A percentile compares a stretch with the other conserved stretches of the same genome.
These are phyloP conservation scores for Pleurotus djamor DNA, from an alignment of 768 basidiomycete genomes.

Conservation along the genomic window DNA sequence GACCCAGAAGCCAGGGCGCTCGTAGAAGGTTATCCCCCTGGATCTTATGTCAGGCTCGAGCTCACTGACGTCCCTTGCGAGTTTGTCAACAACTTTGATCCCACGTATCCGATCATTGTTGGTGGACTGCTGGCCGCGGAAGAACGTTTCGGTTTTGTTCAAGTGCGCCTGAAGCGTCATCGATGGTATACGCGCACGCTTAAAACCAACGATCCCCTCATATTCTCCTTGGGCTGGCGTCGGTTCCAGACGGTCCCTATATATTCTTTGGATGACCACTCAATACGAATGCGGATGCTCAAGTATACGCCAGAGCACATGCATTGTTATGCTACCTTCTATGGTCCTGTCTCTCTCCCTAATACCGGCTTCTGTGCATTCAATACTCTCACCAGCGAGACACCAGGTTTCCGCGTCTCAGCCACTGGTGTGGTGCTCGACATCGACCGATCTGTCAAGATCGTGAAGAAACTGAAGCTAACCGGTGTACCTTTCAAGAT, in stretches of 20 bases:
- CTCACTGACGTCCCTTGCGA: slow-evolving; percentile 84
- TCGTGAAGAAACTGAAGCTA: slow-evolving; percentile 98
- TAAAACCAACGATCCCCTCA: slow-evolving; percentile 96
- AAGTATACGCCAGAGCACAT: slow-evolving; percentile 99
- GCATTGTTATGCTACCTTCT: slow-evolving; percentile 99
- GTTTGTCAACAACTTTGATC: slow-evolving; percentile 91
- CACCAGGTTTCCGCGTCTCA: slow-evolving; percentile 80
- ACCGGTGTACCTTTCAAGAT: slow-evolving; percentile 97
- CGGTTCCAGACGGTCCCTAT: slow-evolving; percentile 94
- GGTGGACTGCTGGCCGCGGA: slow-evolving; percentile 90
- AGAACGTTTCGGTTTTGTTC: slow-evolving; percentile 90
- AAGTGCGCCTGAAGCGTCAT: slow-evolving; percentile 95
- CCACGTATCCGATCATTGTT: slow-evolving; percentile 85
- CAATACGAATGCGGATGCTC: slow-evolving; percentile 98
- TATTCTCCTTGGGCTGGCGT: slow-evolving; percentile 97
- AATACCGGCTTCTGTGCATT: slow-evolving; percentile 99
- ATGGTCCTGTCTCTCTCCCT: slow-evolving; percentile 87
- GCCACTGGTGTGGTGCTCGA: slow-evolving; percentile 96
- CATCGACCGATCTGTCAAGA: slow-evolving; percentile 88
- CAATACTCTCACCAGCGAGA: slow-evolving; percentile 71
- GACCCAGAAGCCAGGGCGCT: slow-evolving; percentile 75
- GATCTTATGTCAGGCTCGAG: slow-evolving; percentile 92
- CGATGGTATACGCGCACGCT: slow-evolving; percentile 90
- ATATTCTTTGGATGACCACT: slow-evolving; percentile 96
- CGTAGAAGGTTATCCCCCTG: slow-evolving; percentile 90